phyloP scores from a whole-genome alignment of 2,329 filamentous ascomycete genomes.

The Falciphora oryzae region DNA sequence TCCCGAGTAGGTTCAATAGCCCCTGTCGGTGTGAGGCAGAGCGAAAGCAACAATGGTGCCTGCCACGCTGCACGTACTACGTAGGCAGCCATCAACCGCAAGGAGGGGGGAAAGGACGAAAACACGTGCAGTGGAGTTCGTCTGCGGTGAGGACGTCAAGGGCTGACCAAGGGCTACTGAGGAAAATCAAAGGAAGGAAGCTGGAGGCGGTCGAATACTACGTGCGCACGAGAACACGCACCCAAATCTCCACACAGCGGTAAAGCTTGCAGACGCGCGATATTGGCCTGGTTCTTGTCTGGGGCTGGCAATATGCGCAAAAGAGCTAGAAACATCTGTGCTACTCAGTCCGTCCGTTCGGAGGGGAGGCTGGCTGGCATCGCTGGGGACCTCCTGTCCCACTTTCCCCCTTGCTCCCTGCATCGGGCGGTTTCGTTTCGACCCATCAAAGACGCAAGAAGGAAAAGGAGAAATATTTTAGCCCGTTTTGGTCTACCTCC shows the following conservation, averaged over 20 bases:
- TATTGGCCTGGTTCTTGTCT: neutral
- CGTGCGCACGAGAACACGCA: too few relatives aligned
- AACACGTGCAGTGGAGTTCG: too few relatives aligned
- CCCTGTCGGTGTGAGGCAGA: neutral
- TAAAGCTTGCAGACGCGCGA: neutral
- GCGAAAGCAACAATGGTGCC: neutral
- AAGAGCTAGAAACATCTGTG: neutral
- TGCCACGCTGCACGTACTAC: too few relatives aligned
- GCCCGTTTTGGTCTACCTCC: neutral
- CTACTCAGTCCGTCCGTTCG: neutral
- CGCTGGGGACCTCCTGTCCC: too few relatives aligned
- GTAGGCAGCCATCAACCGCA: neutral
- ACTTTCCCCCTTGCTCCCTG: neutral
- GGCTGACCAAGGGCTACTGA: too few relatives aligned
- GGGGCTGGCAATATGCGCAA: neutral
- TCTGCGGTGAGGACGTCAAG: too few relatives aligned
- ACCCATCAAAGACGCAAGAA: neutral
- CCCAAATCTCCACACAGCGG: neutral
- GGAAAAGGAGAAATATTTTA: neutral
- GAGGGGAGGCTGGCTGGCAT: neutral
- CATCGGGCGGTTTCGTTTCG: neutral
- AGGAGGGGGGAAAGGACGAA: neutral
- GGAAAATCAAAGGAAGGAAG: neutral
- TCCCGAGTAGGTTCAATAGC: neutral
- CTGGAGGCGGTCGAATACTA: neutral